Conservation (phyloP, 495 filamentous ascomycete species). For the Penicillium psychrofluorescens region DNA sequence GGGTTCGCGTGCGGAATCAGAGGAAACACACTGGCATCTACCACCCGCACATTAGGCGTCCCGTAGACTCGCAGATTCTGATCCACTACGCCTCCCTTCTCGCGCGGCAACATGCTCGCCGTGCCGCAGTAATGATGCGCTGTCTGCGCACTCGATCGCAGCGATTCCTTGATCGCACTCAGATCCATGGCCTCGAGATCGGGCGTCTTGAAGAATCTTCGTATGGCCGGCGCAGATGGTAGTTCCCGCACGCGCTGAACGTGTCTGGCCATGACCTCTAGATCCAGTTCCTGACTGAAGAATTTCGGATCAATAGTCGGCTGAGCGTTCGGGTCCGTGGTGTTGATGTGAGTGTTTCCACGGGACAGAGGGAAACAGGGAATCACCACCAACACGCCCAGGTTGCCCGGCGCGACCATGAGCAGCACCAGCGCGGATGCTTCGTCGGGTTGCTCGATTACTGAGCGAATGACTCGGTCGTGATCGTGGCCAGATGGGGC, state of each 20-base stretch:
- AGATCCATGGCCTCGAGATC: slow-evolving; percentile 1
- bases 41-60: slow-evolving; percentile 40
- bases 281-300: slow-evolving; percentile 24
- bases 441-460: slow-evolving; percentile 5
- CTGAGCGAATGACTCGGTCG: slow-evolving; percentile 1
- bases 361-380: slow-evolving; percentile 26
- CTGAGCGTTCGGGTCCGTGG: slow-evolving; percentile 17
- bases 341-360: slow-evolving; percentile 25
- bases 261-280: slow-evolving; percentile 21
- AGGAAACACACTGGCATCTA: slow-evolving; percentile 48
- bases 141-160: neutral
- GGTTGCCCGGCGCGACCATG: neutral
- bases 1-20: slow-evolving; percentile 42
- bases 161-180: slow-evolving; percentile 1
- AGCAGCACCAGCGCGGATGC: slow-evolving; percentile 4
- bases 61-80: slow-evolving; percentile 39
- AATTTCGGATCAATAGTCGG: slow-evolving; percentile 25
- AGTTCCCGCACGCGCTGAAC: slow-evolving; percentile 5
- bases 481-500: too few species aligned
- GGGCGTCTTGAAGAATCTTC: neutral
- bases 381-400: slow-evolving; percentile 9
- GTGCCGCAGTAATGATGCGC: slow-evolving; percentile 13
- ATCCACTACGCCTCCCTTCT: slow-evolving; percentile 46
- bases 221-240: neutral
- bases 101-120: slow-evolving; percentile 25